Base-by-base conservation (phyloP, 345 rosid genomes). In the Excoecaria agallocha region DNA sequence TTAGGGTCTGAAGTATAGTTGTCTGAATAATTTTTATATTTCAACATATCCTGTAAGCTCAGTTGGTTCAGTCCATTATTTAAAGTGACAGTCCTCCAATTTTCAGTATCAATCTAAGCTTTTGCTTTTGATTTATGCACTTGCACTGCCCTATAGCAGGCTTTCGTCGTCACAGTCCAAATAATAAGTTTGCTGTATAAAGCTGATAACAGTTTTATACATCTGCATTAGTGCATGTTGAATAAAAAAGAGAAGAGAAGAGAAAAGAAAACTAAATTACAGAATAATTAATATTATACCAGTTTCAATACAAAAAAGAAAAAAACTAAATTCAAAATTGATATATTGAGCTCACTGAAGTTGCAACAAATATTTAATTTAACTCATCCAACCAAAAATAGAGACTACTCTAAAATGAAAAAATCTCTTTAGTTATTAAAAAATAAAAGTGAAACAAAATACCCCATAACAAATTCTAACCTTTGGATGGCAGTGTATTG, bases 401-500 rank as follows among this genome's bases (percentile, higher is more conserved):
- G 22, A 57, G 46, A 71, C 74, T 25, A 37, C 35, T 50, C 11
- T 46, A 62, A 3, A 63, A 15, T 11, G 9, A 51, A 39, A 51
- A 30, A 39, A n/a, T n/a, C 45, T n/a, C 41, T 48, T 37, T n/a
- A 57, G 12, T 24, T 20, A 60, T 35, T 16, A 8, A 50, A 50
- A 12, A 35, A 35, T 55, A 56, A 2, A 41, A 8, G 39, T n/a
- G 24, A 45, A 59, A 59, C 8, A 9, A 25, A 19, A 49, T 17
- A 30, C 30, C 35, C 10, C 35, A 10, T 54, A 25, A 12, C 12
- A 20, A 6, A 52, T 69, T 13, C 51, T 46, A 55, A 89, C 97
- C 97, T 83, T 83, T 79, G 24, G 93, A 84, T 22, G 98, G 97
- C 58, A 66, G 60, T 8, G 73, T 50, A 72, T 91, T 89, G 57